Percentiles rank a stretch among this genome's conserved stretches.
Evolutionary conservation across 768 basidiomycete species (phyloP).

Genomic region (Tricholoma bakamatsutake): DNA sequence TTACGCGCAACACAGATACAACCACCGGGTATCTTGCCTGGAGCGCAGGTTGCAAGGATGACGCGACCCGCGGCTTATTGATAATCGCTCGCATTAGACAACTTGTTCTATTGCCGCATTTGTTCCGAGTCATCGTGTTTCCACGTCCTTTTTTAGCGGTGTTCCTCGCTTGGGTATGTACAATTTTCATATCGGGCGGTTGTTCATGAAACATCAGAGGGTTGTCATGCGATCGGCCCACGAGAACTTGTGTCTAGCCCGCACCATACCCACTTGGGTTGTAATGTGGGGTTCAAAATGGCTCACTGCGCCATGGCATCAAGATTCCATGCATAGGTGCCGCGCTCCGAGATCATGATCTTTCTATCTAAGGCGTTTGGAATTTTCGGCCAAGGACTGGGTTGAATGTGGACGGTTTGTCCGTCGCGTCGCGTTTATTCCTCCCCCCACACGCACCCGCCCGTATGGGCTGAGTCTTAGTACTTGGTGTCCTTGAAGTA

Average conservation of each 20-base stretch:
- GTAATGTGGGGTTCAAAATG: background rate
- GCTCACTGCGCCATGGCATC: background rate
- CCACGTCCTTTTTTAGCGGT: background rate
- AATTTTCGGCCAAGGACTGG: background rate
- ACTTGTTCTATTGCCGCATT: background rate
- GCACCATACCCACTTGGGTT: background rate
- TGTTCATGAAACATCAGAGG: background rate
- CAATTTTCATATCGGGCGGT: background rate
- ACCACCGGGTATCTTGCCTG: background rate
- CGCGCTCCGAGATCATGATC: background rate
- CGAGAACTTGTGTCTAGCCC: background rate
- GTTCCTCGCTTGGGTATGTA: background rate
- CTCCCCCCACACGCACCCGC: background rate
- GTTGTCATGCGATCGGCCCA: conserved; percentile 1
- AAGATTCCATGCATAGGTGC: background rate
- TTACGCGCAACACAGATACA: background rate
- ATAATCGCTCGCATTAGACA: background rate
- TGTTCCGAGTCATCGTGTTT: background rate
- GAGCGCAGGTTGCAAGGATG: background rate
- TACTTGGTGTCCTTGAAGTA: too few relatives aligned
- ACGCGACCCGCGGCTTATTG: background rate
- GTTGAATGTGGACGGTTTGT: background rate
- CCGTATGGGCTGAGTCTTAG: background rate
- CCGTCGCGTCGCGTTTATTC: background rate
- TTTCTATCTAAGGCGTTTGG: background rate